phyloP scores from a whole-genome alignment of 495 filamentous ascomycete species.

The Annulohypoxylon stygium region DNA sequence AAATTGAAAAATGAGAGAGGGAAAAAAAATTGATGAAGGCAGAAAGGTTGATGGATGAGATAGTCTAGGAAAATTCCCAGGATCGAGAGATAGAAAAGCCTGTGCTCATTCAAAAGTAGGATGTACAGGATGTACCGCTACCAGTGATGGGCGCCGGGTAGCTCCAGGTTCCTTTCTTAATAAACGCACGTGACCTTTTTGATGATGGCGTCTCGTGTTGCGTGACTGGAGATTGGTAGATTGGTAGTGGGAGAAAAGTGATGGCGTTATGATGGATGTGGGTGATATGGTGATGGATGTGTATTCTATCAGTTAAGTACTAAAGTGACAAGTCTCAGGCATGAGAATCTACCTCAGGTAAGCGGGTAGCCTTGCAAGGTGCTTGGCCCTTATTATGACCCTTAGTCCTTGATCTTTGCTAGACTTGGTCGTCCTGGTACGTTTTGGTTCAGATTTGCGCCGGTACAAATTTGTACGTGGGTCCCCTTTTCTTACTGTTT shows the following conservation, averaged over 20 bases:
- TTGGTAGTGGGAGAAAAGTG: neutral
- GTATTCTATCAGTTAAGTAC: too few relatives aligned
- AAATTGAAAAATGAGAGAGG: conserved; percentile 21
- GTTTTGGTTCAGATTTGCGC: conserved; percentile 40
- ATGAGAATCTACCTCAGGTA: neutral
- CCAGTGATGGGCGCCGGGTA: conserved; percentile 13
- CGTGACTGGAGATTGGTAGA: neutral
- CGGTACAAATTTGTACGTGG: conserved; percentile 35
- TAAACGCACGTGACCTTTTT: conserved; percentile 47
- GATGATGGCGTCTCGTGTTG: conserved; percentile 40
- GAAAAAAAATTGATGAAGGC: conserved; percentile 35
- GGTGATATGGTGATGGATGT: neutral
- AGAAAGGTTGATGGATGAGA: conserved; percentile 44
- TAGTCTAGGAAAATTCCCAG: conserved; percentile 43
- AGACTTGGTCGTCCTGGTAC: conserved; percentile 18
- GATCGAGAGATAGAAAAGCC: conserved; percentile 44
- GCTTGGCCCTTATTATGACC: too few relatives aligned
- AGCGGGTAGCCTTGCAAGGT: conserved; percentile 2
- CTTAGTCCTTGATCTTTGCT: conserved; percentile 9
- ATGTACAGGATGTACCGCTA: conserved; percentile 13
- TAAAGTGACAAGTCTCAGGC: too few relatives aligned
- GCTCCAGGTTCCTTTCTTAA: conserved; percentile 11
- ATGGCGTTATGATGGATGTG: neutral
- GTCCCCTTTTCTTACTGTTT: conserved; percentile 45
- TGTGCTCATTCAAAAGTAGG: conserved; percentile 38